Percentiles rank a stretch among this genome's conserved stretches.
These are phyloP conservation scores for Podospora pseudopauciseta DNA, from an alignment of 495 filamentous ascomycete genomes.

Conservation along the genomic window DNA sequence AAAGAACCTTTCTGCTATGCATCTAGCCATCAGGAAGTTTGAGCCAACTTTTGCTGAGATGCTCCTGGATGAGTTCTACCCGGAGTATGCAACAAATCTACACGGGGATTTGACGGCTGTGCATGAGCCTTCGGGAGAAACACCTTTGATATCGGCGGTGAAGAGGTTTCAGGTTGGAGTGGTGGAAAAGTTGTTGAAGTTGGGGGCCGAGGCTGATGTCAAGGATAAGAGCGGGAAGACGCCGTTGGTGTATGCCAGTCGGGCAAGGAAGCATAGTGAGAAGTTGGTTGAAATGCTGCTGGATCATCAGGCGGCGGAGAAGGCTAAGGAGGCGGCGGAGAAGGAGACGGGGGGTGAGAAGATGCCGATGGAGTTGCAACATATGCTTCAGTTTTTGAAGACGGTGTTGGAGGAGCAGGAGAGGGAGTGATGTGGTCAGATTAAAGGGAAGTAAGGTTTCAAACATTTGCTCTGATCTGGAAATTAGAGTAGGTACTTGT, in stretches of 20 bases:
- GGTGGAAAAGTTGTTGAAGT: neutral
- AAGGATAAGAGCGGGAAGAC: neutral
- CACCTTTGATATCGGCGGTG: neutral
- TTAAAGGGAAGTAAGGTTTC: too few relatives aligned
- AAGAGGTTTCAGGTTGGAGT: neutral
- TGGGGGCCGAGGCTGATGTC: neutral
- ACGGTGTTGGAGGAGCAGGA: neutral
- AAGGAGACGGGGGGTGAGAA: neutral
- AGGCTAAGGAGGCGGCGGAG: neutral
- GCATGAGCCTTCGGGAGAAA: neutral
- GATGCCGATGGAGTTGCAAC: neutral
- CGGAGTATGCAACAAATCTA: neutral
- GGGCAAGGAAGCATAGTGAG: neutral
- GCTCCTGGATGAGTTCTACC: constrained; percentile 1
- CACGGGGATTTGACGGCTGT: neutral
- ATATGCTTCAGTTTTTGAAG: neutral
- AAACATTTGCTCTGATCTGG: too few relatives aligned
- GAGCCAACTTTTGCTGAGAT: neutral
- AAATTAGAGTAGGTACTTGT: too few relatives aligned
- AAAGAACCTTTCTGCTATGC: neutral
- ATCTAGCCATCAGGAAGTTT: neutral
- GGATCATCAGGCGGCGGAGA: neutral
- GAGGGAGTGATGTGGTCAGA: neutral
- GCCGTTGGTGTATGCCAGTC: neutral
- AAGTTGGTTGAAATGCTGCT: neutral